phyloP scores from a whole-genome alignment of 768 basidiomycete species.

The Hemileccinum impolitum region DNA sequence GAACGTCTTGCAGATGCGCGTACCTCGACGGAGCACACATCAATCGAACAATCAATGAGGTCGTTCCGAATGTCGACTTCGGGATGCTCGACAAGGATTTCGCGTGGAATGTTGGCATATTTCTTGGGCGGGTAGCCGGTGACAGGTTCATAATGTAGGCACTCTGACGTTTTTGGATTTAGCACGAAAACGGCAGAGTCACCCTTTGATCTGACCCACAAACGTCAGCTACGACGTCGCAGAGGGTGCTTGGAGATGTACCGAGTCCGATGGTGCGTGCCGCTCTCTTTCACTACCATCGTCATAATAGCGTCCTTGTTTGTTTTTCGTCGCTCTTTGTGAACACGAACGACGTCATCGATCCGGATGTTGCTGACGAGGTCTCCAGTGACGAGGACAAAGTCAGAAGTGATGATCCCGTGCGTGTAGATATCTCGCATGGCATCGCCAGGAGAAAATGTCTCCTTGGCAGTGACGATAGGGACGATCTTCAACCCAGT shows the following conservation, averaged over 20 bases:
- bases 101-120: slow-evolving; percentile 68
- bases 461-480: slow-evolving; percentile 81
- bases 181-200: slow-evolving; percentile 79
- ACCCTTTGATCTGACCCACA: slow-evolving; percentile 51
- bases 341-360: slow-evolving; percentile 82
- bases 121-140: slow-evolving; percentile 65
- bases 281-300: slow-evolving; percentile 85
- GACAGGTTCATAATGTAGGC: slow-evolving; percentile 81
- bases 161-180: slow-evolving; percentile 72
- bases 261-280: slow-evolving; percentile 70
- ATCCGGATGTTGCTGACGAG: slow-evolving; percentile 92
- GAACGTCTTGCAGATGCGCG: slow-evolving; percentile 8
- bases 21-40: slow-evolving; percentile 93
- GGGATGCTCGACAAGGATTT: slow-evolving; percentile 64
- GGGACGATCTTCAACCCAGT: slow-evolving; percentile 81
- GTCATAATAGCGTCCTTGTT: slow-evolving; percentile 97
- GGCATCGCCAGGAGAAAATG: slow-evolving; percentile 86
- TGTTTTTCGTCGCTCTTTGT: slow-evolving; percentile 80
- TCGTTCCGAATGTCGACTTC: slow-evolving; percentile 88
- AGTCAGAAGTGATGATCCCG: slow-evolving; percentile 86
- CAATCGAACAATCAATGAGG: slow-evolving; percentile 84
- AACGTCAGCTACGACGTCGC: slow-evolving; percentile 2
- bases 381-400: slow-evolving; percentile 88
- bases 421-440: slow-evolving; percentile 93
- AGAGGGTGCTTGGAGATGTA: slow-evolving; percentile 30